Percentiles rank a stretch among this genome's conserved stretches.
These are phyloP conservation scores for Dioszegia crocea DNA, from an alignment of 768 basidiomycete species.

Conservation along the genomic window DNA sequence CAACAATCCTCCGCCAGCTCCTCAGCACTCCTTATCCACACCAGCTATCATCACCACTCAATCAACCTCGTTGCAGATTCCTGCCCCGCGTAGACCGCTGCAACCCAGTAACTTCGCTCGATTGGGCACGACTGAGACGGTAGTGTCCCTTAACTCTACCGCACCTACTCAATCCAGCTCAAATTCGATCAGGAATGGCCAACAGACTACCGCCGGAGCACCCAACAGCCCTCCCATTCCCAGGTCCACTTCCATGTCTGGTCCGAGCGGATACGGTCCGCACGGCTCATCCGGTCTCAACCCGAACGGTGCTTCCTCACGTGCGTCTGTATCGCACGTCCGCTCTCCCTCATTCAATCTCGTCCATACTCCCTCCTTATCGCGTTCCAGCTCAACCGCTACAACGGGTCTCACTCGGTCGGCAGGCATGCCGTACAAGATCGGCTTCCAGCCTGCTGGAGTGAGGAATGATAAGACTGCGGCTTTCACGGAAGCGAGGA, in stretches of 20 bases:
- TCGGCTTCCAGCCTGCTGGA: slow-evolving; percentile 90
- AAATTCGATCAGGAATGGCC: neutral
- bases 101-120: slow-evolving; percentile 37
- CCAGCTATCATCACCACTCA: slow-evolving; percentile 2
- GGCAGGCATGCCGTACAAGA: slow-evolving; percentile 60
- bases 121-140: slow-evolving; percentile 14
- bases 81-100: slow-evolving; percentile 19
- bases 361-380: slow-evolving; percentile 19
- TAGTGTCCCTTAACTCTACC: neutral
- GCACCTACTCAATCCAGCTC: neutral
- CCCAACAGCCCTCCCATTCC: neutral
- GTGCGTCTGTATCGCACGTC: neutral
- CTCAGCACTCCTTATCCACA: neutral
- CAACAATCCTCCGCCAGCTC: neutral
- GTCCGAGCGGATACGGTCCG: slow-evolving; percentile 2
- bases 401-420: slow-evolving; percentile 8
- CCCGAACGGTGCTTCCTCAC: slow-evolving; percentile 13
- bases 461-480: slow-evolving; percentile 75
- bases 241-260: slow-evolving; percentile 2
- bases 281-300: slow-evolving; percentile 31
- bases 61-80: neutral
- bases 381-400: slow-evolving; percentile 20
- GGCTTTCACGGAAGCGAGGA: slow-evolving; percentile 60
- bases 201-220: neutral
- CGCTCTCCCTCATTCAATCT: slow-evolving; percentile 9